phyloP scores from a whole-genome alignment of 2,329 filamentous ascomycete genomes.

The Aspergillus uvarum region DNA sequence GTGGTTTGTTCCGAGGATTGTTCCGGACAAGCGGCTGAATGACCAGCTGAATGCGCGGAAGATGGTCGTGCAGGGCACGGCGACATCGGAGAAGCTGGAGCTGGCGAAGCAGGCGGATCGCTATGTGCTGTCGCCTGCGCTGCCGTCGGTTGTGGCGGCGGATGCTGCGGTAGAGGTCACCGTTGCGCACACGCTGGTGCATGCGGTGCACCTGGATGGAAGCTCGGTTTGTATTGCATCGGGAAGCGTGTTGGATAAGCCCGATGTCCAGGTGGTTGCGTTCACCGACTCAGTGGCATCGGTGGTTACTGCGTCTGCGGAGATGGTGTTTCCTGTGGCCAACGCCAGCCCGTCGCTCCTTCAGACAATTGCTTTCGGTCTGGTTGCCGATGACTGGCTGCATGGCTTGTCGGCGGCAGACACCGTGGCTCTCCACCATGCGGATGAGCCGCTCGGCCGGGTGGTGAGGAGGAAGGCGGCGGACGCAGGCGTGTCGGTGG shows the following conservation, averaged over 20 bases:
- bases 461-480: background rate
- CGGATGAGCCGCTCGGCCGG: background rate
- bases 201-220: background rate
- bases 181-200: background rate
- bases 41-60: conserved; percentile 9
- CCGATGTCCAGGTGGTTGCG: background rate
- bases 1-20: conserved; percentile 20
- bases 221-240: background rate
- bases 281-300: background rate
- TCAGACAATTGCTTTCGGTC: background rate
- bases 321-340: background rate
- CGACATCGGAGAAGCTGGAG: background rate
- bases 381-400: background rate
- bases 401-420: background rate
- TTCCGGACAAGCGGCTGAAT: conserved; percentile 6
- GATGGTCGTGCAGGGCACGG: background rate
- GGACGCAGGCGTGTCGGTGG: background rate
- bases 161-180: background rate
- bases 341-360: background rate
- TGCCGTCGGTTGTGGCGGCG: background rate
- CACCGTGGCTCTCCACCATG: background rate
- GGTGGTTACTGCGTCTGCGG: background rate
- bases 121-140: background rate
- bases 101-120: no score
- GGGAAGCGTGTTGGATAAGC: background rate